A percentile compares a stretch with the other conserved stretches of the same genome.
Conservation (phyloP, 768 basidiomycete genomes). For the Suillus sp. region DNA sequence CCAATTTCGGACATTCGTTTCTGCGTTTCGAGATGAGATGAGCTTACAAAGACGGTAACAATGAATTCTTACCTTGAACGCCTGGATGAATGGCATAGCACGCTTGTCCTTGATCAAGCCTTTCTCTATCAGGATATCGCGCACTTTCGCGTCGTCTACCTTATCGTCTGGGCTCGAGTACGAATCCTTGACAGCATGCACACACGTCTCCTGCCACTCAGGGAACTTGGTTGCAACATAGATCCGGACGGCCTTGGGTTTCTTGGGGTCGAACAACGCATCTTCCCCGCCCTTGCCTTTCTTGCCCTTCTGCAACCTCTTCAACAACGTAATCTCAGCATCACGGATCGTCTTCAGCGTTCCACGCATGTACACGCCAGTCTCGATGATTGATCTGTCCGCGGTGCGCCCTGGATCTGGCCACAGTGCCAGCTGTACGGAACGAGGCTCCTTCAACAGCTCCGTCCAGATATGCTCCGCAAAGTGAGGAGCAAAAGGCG, state of each 20-base stretch:
- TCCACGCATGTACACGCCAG: conserved; percentile 82
- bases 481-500: conserved; percentile 92
- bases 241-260: conserved; percentile 82
- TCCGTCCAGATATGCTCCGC: conserved; percentile 87
- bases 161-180: conserved; percentile 58
- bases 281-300: conserved; percentile 48
- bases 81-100: conserved; percentile 91
- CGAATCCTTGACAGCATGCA: conserved; percentile 70
- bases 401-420: conserved; percentile 64
- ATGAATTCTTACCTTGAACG: conserved; percentile 73
- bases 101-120: conserved; percentile 96
- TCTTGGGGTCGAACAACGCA: conserved; percentile 77
- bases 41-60: conserved; percentile 4
- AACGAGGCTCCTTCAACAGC: conserved; percentile 70
- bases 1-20: conserved; percentile 83
- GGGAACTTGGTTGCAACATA: conserved; percentile 92
- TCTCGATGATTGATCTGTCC: conserved; percentile 68
- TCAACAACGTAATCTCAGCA: conserved; percentile 76
- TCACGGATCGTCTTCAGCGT: conserved; percentile 93
- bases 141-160: conserved; percentile 84
- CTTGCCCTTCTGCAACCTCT: conserved; percentile 80
- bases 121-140: conserved; percentile 61
- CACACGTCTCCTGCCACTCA: conserved; percentile 88
- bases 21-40: conserved; percentile 39
- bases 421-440: conserved; percentile 85